These are phyloP conservation scores for Urtica urens DNA, from an alignment of 306 rosid species.

Conservation along the genomic window DNA sequence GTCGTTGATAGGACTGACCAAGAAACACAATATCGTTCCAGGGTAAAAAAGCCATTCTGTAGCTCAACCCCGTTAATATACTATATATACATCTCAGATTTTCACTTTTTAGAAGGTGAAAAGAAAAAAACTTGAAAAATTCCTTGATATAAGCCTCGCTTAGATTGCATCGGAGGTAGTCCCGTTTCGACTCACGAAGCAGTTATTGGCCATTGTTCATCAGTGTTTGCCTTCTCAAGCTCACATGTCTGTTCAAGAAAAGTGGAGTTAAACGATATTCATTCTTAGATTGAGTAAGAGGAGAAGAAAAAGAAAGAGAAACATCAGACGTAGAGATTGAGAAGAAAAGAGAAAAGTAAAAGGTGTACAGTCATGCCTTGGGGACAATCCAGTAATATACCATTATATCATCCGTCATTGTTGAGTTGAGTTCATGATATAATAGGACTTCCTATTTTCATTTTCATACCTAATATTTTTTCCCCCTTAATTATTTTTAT, in stretches of 20 bases:
- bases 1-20: constrained; percentile 41
- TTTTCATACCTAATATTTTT: constrained; percentile 25
- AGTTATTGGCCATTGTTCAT: constrained; percentile 5
- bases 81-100: constrained; percentile 27
- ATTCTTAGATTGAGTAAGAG: constrained; percentile 18
- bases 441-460: constrained; percentile 14
- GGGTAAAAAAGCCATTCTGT: constrained; percentile 22
- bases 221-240: constrained; percentile 17
- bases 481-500: background rate
- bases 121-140: too few species aligned
- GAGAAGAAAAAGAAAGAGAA: background rate
- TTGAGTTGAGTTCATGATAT: too few species aligned
- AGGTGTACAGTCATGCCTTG: constrained; percentile 41
- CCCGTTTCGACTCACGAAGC: constrained; percentile 23
- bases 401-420: too few species aligned
- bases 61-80: constrained; percentile 29
- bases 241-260: constrained; percentile 21
- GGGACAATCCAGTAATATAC: too few species aligned
- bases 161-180: constrained; percentile 28
- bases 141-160: constrained; percentile 24
- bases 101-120: constrained; percentile 12
- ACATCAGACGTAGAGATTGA: constrained; percentile 5
- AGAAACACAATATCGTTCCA: constrained; percentile 19
- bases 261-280: constrained; percentile 9
- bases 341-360: constrained; percentile 10